Base-by-base conservation (phyloP, 1,284 basidiomycete genomes). In the Melampsora americana region DNA sequence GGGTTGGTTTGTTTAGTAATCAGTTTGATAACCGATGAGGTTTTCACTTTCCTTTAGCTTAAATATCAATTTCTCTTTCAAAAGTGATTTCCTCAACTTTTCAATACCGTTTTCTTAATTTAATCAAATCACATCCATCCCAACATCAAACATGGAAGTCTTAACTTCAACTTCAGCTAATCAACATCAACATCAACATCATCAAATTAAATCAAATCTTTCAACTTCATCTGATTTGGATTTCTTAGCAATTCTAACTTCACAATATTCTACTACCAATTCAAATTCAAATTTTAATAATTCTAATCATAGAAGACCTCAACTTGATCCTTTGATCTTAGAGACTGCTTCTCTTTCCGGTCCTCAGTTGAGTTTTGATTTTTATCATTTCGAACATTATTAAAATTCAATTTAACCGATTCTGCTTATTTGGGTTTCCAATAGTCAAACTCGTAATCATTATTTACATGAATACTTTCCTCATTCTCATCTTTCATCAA, bases 391-490 rank as follows among this genome's bases (percentile, higher is more conserved):
- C 35, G 62, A 46, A 5, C 32, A 5, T 44, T 9, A 5, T 35
- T 60, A 16, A 30, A 65, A 42, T 23, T 16, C 42, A 14, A 30
- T 16, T 60, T n/a, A 6, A 0, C 12, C 1, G 3, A 11, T 18
- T n/a, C 14, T 23, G 6, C 28, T 46, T 64, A 23, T 11, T 9
- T 35, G 35, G 5, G 9, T 35, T 66, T 23, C 28, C 9, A 50
- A 20, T 78, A 81, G 81, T 46, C 68, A 80, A 26, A 82, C 81
- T 23, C 77, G 81, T 16, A 80, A 80, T 48, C 81, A 82, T 78
- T 81, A 79, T 76, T 76, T 81, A 18, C 81, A 82, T 77, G 78
- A 80, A 69, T 80, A 78, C 78, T 78, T 76, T 48, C 80, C 79
- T 1, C 78, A 79, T 32, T 20, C 66, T 30, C 48, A 30, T 26